A percentile compares a stretch with the other conserved stretches of the same genome.
Evolutionary conservation across 768 basidiomycete genomes (phyloP).

Genomic region (Pulveroboletus sp.): DNA sequence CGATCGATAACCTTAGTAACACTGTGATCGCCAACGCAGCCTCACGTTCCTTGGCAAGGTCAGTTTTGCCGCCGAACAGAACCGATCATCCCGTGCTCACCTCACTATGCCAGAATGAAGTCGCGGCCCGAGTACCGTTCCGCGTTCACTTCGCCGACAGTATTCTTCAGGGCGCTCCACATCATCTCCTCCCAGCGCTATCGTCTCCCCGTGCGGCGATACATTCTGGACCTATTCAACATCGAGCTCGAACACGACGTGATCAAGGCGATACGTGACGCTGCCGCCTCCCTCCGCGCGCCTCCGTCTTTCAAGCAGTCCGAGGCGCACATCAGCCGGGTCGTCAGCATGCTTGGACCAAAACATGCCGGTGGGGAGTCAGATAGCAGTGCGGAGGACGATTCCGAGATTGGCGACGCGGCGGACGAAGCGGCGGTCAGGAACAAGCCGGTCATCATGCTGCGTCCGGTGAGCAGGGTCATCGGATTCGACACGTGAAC

Average conservation of each 20-base stretch:
- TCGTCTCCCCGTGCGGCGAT: conserved; percentile 86
- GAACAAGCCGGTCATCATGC: conserved; percentile 48
- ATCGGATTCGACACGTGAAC: conserved; percentile 47
- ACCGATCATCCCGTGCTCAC: neutral
- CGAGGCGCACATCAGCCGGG: conserved; percentile 40
- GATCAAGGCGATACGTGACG: conserved; percentile 51
- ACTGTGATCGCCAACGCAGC: conserved; percentile 95
- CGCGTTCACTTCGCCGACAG: conserved; percentile 71
- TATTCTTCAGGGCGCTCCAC: conserved; percentile 83
- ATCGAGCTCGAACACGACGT: conserved; percentile 67
- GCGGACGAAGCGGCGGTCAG: conserved; percentile 39
- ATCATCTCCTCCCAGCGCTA: conserved; percentile 87
- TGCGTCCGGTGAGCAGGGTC: conserved; percentile 56
- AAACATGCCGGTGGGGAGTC: conserved; percentile 48
- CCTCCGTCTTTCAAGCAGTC: conserved; percentile 42
- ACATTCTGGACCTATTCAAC: conserved; percentile 90
- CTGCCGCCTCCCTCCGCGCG: conserved; percentile 47
- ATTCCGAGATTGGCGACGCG: conserved; percentile 45
- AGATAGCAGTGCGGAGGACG: conserved; percentile 60
- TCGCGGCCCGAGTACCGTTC: conserved; percentile 67
- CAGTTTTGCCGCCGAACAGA: conserved; percentile 18
- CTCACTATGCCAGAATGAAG: conserved; percentile 57
- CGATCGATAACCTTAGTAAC: conserved; percentile 91
- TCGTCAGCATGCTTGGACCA: conserved; percentile 61
- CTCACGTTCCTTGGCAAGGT: conserved; percentile 86